Conservation (phyloP, 257 asterid genomes). For the Mentha longifolia region DNA sequence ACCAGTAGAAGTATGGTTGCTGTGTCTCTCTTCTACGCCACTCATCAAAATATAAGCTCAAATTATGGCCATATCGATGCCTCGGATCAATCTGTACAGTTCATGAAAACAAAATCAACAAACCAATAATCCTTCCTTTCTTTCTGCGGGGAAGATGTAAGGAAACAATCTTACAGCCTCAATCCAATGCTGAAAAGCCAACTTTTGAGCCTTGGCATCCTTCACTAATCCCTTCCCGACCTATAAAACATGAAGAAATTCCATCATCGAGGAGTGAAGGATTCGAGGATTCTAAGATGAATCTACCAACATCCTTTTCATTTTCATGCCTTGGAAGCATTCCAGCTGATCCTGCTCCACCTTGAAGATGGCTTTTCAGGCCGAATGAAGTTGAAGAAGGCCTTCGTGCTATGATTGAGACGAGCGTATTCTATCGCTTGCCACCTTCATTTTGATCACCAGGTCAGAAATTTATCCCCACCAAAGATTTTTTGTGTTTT, state of each 20-base stretch:
- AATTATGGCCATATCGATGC: constrained; percentile 80
- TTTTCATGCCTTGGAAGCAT: constrained; percentile 73
- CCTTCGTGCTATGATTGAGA: constrained; percentile 64
- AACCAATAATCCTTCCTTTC: neutral
- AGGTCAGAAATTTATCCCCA: neutral
- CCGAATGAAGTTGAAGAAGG: constrained; percentile 67
- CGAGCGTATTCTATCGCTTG: constrained; percentile 68
- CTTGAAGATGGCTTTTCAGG: constrained; percentile 68
- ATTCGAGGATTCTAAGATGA: neutral
- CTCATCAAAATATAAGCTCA: constrained; percentile 60
- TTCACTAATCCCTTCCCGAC: constrained; percentile 80
- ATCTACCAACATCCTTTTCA: neutral
- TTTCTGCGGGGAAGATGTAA: neutral
- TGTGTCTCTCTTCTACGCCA: constrained; percentile 63
- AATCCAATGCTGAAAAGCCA: constrained; percentile 94
- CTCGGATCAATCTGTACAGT: constrained; percentile 66
- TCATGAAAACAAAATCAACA: neutral
- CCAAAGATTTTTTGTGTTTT: neutral
- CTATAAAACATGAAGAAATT: constrained; percentile 32
- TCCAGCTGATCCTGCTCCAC: constrained; percentile 67
- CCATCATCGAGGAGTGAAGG: no score
- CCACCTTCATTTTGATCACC: constrained; percentile 48
- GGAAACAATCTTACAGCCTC: constrained; percentile 65
- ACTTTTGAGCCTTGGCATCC: constrained; percentile 67
- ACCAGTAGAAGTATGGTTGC: constrained; percentile 89